Base-by-base conservation (phyloP, 352 stramenopile species). In the Globisporangium cylindrosporum region DNA sequence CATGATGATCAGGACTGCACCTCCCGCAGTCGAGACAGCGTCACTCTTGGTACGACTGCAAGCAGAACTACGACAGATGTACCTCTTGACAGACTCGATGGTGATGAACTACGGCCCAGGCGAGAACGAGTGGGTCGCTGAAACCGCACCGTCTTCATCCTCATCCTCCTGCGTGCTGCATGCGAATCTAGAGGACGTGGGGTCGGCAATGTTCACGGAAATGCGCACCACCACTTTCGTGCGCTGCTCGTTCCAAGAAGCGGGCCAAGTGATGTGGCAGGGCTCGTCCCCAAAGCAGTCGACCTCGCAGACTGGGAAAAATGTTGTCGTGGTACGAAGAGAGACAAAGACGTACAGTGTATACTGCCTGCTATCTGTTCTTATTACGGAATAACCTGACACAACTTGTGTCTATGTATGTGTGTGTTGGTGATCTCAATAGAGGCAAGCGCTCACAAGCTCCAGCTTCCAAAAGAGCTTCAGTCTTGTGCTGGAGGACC, bases 401-500 rank as follows among this genome's bases (percentile, higher is more conserved):
- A 43, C 10, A 43, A 43, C 10, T 7, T 41, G 34, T 38, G 34
- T 38, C 7, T 38, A 5, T 43, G 36, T 43, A 4, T 43, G 36
- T 43, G 36, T 56, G 24, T 48, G 7, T 3, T 25, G 22, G 3
- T 51, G 18, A 36, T 24, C 15, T 2, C 1, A 49, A 29, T n/a
- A 70, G 64, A 46, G 41, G 22, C 57, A 25, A 46, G 10, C n/a
- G 22, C 25, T 59, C 12, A 62, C 15, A 8, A 36, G 15, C 27
- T n/a, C 22, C 20, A 70, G 57, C 46, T 65, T 56, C 24, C 38
- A 36, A 20, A 70, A 70, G 58, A 62, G 14, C n/a, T 70, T 61
- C 38, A 18, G 20, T 14, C 46, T 70, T 18, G 24, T 48, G n/a
- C 18, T 70, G 12, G 63, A 63, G 7, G 8, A 20, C 14, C 32